Conservation (phyloP, 305 asterid genomes). For the Solanum chacoense region DNA sequence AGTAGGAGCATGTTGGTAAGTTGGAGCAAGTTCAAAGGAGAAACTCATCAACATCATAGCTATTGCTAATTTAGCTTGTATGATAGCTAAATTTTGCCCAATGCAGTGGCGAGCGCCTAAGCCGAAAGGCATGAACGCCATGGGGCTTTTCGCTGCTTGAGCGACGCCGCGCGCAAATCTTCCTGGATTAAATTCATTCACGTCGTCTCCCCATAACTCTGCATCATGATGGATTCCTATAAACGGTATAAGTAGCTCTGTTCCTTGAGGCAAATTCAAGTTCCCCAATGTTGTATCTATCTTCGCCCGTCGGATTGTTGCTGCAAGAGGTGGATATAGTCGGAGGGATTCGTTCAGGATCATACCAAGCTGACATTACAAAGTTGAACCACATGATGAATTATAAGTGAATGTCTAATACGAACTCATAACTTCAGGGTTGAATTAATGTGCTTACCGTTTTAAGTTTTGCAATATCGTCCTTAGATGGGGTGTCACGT, state of each 20-base stretch:
- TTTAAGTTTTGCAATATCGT: constrained; percentile 67
- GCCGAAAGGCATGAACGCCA: constrained; percentile 86
- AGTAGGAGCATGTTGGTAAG: constrained; percentile 63
- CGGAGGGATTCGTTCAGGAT: constrained; percentile 66
- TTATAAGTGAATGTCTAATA: background rate
- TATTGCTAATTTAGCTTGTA: constrained; percentile 61
- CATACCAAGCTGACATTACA: constrained; percentile 55
- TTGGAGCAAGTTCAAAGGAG: constrained; percentile 54
- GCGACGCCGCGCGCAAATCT: constrained; percentile 29
- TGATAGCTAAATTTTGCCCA: constrained; percentile 73
- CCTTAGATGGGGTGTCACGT: constrained; percentile 67
- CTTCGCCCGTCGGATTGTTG: constrained; percentile 56
- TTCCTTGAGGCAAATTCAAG: constrained; percentile 41
- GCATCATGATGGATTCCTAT: constrained; percentile 77
- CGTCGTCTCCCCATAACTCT: constrained; percentile 22
- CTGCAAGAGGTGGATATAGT: constrained; percentile 80
- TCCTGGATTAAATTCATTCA: constrained; percentile 66
- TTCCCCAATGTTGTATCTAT: constrained; percentile 41
- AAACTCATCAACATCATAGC: constrained; percentile 64
- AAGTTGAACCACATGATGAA: background rate
- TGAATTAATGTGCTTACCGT: constrained; percentile 38
- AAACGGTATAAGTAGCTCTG: constrained; percentile 73
- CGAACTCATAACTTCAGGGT: background rate
- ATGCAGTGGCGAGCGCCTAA: constrained; percentile 69
- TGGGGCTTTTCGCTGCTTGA: constrained; percentile 58